Conservation (phyloP, 2,329 filamentous ascomycete genomes). For the Fragosphaeria purpurea region DNA sequence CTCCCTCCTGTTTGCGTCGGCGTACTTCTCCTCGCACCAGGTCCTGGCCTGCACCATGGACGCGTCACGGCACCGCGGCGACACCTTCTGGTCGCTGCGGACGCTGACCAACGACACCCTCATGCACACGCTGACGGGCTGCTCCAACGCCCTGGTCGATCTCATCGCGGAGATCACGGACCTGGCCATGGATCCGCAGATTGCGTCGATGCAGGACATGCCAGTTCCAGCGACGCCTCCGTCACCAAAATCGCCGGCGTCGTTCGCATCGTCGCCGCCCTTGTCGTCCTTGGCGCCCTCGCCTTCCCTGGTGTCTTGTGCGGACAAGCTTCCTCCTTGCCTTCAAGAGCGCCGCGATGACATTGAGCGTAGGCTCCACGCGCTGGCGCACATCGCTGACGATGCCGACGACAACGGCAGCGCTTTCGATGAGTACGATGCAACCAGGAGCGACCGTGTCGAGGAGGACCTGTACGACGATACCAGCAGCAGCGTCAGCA, state of each 20-base stretch:
- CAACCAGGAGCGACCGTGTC: no score
- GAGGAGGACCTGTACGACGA: no score
- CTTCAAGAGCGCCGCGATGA: slow-evolving; percentile 4
- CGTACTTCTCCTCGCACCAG: slow-evolving; percentile 15
- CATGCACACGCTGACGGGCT: neutral
- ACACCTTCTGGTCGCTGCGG: neutral
- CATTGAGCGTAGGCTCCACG: slow-evolving; percentile 5
- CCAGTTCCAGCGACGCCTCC: no score
- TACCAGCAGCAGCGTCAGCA: no score
- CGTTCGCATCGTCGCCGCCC: no score
- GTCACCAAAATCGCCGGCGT: no score
- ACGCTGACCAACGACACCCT: neutral
- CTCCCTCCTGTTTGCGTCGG: slow-evolving; percentile 15
- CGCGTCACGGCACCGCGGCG: neutral
- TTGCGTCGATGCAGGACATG: no score
- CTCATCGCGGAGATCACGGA: slow-evolving; percentile 7
- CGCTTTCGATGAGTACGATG: no score
- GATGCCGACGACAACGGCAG: no score
- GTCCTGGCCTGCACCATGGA: slow-evolving; percentile 12
- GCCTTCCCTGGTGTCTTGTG: no score
- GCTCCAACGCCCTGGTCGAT: neutral
- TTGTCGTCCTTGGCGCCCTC: no score
- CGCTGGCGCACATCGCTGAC: neutral
- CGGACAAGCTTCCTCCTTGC: no score
- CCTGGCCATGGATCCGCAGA: slow-evolving; percentile 1